Evolutionary conservation across 768 basidiomycete species (phyloP), one percentile per base, ranked within the genome.

Genomic region (Leucocoprinus sp.): DNA sequence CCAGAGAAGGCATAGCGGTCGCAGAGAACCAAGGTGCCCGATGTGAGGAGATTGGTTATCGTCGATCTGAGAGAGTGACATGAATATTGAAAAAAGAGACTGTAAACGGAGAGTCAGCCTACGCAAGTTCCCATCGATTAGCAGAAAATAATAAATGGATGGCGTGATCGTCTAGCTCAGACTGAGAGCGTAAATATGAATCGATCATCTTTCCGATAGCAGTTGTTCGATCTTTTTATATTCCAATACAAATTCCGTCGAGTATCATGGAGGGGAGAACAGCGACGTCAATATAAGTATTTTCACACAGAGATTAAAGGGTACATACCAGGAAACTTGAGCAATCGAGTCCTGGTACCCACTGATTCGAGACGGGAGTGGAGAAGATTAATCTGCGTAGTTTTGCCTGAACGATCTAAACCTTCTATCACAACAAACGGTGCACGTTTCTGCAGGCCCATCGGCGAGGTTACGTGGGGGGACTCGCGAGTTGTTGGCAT

Each of bases 1-100:
- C 95, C 95, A 2, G 93, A 98, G 64, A 97, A 98, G 1, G 93
- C 89, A 60, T 98, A 99, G 34, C 96, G 76, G 60, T 98, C 95
- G 56, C 88, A 91, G 36, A 99, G 64, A 57, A 99, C 68, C 0
- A 78, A 75, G 3, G 78, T 84, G 0, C 92, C 91, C 0, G 67
- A 57, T 0, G 61, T 61, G 2, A 96, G 70, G 18, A 76, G 65
- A 4, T 63, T 55, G 46, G 77, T 68, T 41, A 97, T 91, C 0
- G 68, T 69, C 2, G 80, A 61, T 19, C 87, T 84, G n/a, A n/a
- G n/a, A n/a, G n/a, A n/a, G n/a, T n/a, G n/a, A n/a, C n/a, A n/a
- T 38, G n/a, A 9, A 21, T 42, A 17, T 22, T n/a, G n/a, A n/a
- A n/a, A n/a, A n/a, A 28, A 17, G 27, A 38, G 14, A 43, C 21